Evolutionary conservation across 768 basidiomycete species (phyloP), one percentile per base, ranked within the genome.

Genomic region (Hypholoma sublateritium): DNA sequence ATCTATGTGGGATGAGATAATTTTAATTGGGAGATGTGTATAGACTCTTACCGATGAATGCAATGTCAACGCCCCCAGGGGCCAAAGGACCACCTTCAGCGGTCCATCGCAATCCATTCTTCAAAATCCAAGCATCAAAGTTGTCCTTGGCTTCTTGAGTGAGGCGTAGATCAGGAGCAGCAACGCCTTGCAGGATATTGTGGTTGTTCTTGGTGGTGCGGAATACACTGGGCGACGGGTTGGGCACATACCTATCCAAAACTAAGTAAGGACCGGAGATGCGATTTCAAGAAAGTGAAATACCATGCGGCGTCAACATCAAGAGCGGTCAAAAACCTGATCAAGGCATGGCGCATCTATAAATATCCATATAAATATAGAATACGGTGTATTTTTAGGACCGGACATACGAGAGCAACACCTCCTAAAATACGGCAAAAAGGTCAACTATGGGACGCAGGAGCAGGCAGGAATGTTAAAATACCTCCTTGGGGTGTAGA

Each of bases 191-290:
- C 21, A 96, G 79, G 68, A 92, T 93, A 74, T 93, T 93, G 83
- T 93, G 91, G 78, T 93, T 93, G 91, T 93, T 92, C 80, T 91
- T 91, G 62, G 93, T 95, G 59, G 90, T 93, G 61, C 93, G 86
- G 82, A 95, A 96, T 37, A 96, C 91, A 60, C 82, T 84, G 1
- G 94, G 93, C 45, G 92, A 87, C 21, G 91, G 89, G 75, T 92
- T 93, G 46, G 90, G 91, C 32, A 93, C 90, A 73, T 92, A 92
- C 88, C 88, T 90, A 58, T 28, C 32, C 1, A 32, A 19, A 35
- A 25, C 44, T 41, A 3, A 56, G 19, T 50, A 42, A 54, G 59
- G 47, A 45, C 46, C 47, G 44, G 63, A 61, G 60, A 57, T 59
- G 47, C 51, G 46, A 49, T 14, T 44, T 44, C 35, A 53, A 16